Evolutionary conservation across 139 green algal species (phyloP), one percentile per base, ranked within the genome.

Genomic region (Volvox africanus): DNA sequence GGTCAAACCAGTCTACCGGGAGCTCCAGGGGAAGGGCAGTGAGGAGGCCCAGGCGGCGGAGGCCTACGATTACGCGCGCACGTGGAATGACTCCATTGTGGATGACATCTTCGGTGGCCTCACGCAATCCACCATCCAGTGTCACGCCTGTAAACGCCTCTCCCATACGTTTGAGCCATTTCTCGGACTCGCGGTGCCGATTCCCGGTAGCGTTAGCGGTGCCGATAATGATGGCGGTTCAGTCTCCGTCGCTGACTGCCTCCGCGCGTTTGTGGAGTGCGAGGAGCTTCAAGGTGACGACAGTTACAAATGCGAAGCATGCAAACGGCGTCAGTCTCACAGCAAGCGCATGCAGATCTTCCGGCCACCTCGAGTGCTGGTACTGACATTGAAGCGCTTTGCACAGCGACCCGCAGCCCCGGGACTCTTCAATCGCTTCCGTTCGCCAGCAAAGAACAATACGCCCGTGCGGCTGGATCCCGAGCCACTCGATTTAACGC

Each of bases 91-190:
- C 91, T 96, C 93, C n/a, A 36, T 95, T 26, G 95, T 98, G 17
- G 95, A 98, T 44, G 95, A 97, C 71, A 92, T 97, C 44, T 98
- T 98, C 88, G 94, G 95, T 22, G 96, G 97, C n/a, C 92, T 96
- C 83, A 89, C 97, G 93, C 96, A 98, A 92, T 97, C 94, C 92
- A 98, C 95, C 2, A 86, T 98, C 20, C 86, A 94, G 84, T 98
- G 97, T 92, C 88, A 90, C 68, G 82, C 33, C 21, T 98, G 97
- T 89, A 50, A 88, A 9, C 81, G 86, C 26, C 20, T 88, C 22
- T 95, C 89, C 88, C 94, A 97, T 92, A 96, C 95, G 86, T 98
- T 98, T 86, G 97, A 98, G 69, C 91, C 95, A 9, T 97, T 97
- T 77, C 82, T 98, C 78, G 96, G 97, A 86, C 93, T 98, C 16